Conservation (phyloP, 2,329 filamentous ascomycete species). For the Aspergillus ustus region DNA sequence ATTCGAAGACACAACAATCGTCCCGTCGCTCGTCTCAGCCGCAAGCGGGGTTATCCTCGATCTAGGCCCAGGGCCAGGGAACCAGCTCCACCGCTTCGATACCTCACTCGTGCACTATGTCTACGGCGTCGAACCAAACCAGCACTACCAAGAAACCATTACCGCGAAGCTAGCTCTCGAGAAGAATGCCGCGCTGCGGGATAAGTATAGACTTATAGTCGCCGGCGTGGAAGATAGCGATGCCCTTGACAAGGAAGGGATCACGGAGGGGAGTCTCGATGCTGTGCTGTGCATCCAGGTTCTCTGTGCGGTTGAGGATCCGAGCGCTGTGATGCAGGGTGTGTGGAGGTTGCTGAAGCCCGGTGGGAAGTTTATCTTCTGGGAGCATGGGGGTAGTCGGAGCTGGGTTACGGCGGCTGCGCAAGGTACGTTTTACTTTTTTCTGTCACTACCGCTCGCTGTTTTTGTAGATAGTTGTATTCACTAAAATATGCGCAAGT, state of each 20-base stretch:
- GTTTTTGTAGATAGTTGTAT: neutral
- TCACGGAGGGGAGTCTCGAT: constrained; percentile 42
- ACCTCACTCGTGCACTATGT: constrained; percentile 36
- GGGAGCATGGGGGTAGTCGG: constrained; percentile 45
- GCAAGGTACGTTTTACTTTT: constrained; percentile 31
- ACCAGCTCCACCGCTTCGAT: constrained; percentile 49
- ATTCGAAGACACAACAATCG: constrained; percentile 39
- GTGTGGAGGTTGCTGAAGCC: constrained; percentile 52
- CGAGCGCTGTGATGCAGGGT: constrained; percentile 25
- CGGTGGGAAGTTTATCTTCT: constrained; percentile 53
- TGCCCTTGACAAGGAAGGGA: constrained; percentile 41
- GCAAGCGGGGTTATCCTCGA: constrained; percentile 48
- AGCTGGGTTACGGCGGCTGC: constrained; percentile 32
- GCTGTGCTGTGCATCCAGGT: constrained; percentile 51
- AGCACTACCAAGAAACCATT: constrained; percentile 37
- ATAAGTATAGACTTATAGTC: constrained; percentile 45
- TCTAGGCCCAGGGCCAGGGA: constrained; percentile 51
- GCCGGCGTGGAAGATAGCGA: constrained; percentile 48
- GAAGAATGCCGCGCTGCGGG: constrained; percentile 33
- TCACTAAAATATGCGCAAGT: constrained; percentile 20
- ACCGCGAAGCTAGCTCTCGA: constrained; percentile 27
- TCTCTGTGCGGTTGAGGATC: constrained; percentile 46
- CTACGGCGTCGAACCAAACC: constrained; percentile 51
- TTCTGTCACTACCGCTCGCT: too few relatives aligned
- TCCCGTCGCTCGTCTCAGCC: constrained; percentile 36